Conservation (phyloP, 2,329 filamentous ascomycete genomes). For the Epichloe amarillans region DNA sequence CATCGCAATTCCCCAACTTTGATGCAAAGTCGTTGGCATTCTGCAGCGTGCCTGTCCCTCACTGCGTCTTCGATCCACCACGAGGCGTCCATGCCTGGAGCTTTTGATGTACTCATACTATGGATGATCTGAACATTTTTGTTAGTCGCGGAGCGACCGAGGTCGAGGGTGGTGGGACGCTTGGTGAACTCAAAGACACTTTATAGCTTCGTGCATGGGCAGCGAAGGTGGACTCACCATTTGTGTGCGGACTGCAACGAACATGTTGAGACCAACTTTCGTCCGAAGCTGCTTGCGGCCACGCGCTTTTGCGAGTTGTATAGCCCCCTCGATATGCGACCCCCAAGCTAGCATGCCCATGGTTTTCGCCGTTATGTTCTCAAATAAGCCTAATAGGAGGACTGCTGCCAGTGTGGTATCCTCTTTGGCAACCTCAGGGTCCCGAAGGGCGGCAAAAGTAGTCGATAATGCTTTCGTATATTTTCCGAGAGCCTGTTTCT, state of each 20-base stretch:
- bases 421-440: slow-evolving; percentile 33
- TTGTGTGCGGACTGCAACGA: slow-evolving; percentile 46
- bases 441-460: slow-evolving; percentile 38
- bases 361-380: slow-evolving; percentile 43
- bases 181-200: not conserved
- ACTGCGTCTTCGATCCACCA: slow-evolving; percentile 46
- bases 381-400: slow-evolving; percentile 46
- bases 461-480: slow-evolving; percentile 42
- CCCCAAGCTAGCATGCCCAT: slow-evolving; percentile 46
- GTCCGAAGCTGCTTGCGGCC: slow-evolving; percentile 42
- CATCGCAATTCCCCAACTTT: slow-evolving; percentile 41
- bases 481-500: slow-evolving; percentile 30
- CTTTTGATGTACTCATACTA: slow-evolving; percentile 37
- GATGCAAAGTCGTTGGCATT: slow-evolving; percentile 39
- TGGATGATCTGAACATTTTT: slow-evolving; percentile 36
- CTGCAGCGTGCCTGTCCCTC: slow-evolving; percentile 32
- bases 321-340: slow-evolving; percentile 50
- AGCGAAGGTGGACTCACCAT: slow-evolving; percentile 30
- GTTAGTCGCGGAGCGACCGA: slow-evolving; percentile 2
- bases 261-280: slow-evolving; percentile 39
- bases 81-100: slow-evolving; percentile 39
- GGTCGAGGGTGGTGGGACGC: not conserved
- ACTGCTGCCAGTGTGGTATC: slow-evolving; percentile 48
- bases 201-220: not conserved
- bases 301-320: slow-evolving; percentile 44